These are phyloP conservation scores for Leccinum arenicola DNA, from an alignment of 768 basidiomycete genomes.

Conservation along the genomic window DNA sequence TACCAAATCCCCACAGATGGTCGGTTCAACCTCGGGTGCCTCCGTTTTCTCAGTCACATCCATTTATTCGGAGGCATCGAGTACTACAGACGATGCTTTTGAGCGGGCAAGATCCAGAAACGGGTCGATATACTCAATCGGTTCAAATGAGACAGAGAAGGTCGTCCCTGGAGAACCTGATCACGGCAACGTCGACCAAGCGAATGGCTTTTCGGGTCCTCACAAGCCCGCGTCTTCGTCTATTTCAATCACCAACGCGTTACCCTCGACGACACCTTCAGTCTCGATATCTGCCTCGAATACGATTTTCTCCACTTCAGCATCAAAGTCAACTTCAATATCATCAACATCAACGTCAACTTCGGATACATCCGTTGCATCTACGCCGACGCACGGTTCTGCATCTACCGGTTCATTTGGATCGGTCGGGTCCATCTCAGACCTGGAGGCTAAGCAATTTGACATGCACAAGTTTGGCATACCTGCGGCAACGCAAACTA, in stretches of 20 bases:
- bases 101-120: constrained; percentile 6
- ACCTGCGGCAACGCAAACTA: constrained; percentile 1
- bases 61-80: constrained; percentile 28
- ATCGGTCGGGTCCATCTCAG: constrained; percentile 22
- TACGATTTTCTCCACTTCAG: constrained; percentile 7
- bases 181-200: constrained; percentile 8
- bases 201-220: neutral
- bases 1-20: constrained; percentile 19
- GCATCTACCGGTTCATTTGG: constrained; percentile 14
- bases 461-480: constrained; percentile 13
- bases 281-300: constrained; percentile 3
- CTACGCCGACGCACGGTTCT: constrained; percentile 15
- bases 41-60: constrained; percentile 27
- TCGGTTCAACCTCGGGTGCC: constrained; percentile 26
- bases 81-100: constrained; percentile 6
- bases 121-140: constrained; percentile 13
- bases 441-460: constrained; percentile 19
- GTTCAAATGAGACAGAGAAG: constrained; percentile 18
- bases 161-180: constrained; percentile 11
- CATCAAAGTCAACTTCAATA: constrained; percentile 15
- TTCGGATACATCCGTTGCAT: constrained; percentile 14
- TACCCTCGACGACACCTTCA: neutral
- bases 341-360: constrained; percentile 16
- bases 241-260: constrained; percentile 8
- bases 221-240: neutral